Evolutionary conservation across 2,329 filamentous ascomycete genomes (phyloP), one percentile per base, ranked within the genome.

Genomic region (Fusarium sulawesiense): DNA sequence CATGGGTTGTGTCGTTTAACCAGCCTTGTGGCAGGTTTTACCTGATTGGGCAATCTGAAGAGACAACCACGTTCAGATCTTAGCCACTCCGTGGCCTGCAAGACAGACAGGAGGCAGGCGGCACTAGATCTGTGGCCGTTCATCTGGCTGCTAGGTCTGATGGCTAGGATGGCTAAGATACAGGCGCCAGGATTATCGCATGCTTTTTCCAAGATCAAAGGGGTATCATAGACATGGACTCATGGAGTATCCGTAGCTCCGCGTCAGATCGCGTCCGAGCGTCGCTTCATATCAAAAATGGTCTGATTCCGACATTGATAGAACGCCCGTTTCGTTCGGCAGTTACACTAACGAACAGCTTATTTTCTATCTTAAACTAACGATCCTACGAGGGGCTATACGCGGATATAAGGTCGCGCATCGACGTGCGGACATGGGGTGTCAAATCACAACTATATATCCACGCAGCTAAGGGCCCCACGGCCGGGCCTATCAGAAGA

Each of bases 391-490:
- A 37, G 34, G 34, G 34, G 10, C 12, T 23, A 25, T 27, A 27
- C n/a, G 30, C 49, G 67, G 63, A 42, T 56, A 51, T 62, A 64
- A 50, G 25, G 10, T 18, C 14, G 25, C 25, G 18, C 25, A 20
- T 16, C 21, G 27, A 29, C 41, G 23, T 44, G 8, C 16, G 34
- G 34, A 18, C 18, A n/a, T 12, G 34, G 18, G 18, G n/a, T n/a
- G 64, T 68, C 65, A 64, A 64, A 64, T 59, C 65, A 64, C 45
- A 42, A 46, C 40, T 25, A 32, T 41, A 44, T 64, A 44, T 51
- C 64, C 63, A 50, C 63, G 41, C 18, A 37, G 34, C 18, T 10
- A 37, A 37, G 18, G 18, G 18, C 34, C 18, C 18, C 18, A 37
- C 34, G 34, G 6, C 34, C 18, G 18, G 34, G 34, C 34, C 18